Evolutionary conservation across 345 rosid genomes (phyloP), one percentile per base, ranked within the genome.

Genomic region (Odontarrhena argentea): DNA sequence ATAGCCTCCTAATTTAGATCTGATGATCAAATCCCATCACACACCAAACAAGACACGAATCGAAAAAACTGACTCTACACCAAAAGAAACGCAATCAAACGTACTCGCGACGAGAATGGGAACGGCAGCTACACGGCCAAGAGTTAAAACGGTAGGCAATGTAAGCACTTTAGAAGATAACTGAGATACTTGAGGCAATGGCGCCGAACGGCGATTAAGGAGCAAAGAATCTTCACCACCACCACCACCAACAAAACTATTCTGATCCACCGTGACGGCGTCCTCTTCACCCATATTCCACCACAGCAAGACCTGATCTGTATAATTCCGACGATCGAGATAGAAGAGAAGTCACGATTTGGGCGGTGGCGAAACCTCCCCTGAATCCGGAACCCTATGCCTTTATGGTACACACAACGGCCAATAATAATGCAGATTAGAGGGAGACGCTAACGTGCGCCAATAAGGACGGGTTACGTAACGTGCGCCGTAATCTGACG

Each of bases 111-210:
- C 60, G 41, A 95, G 85, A 52, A 95, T 79, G 36, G 99, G 99
- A 54, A 95, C 94, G 55, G 96, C 93, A 36, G 86, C 90, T 48
- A 95, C 96, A 24, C 99, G 99, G 35, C 90, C 96, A 35, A 95
- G 92, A 55, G 99, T 95, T 74, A 95, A 78, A 52, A 95, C 65
- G 41, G 98, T 95, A 0, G 99, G 99, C 77, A 95, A 73, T 11
- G 96, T 91, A 62, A 95, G 86, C 43, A 95, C 78, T 74, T 87
- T 87, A 25, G 84, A 59, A 67, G 74, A 71, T 7, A 71, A 43
- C 8, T 77, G 77, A 0, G 78, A 71, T 10, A 70, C 60, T 3
- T 60, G 75, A 61, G 74, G 82, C 81, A 40, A 44, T 35, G 77
- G 50, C 45, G 73, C 49, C 8, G 74, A 63, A 55, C 55, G 72